Percentiles rank a stretch among this genome's conserved stretches.
These are phyloP conservation scores for Macrotyloma uniflorum DNA, from an alignment of 306 rosid genomes.

Conservation along the genomic window DNA sequence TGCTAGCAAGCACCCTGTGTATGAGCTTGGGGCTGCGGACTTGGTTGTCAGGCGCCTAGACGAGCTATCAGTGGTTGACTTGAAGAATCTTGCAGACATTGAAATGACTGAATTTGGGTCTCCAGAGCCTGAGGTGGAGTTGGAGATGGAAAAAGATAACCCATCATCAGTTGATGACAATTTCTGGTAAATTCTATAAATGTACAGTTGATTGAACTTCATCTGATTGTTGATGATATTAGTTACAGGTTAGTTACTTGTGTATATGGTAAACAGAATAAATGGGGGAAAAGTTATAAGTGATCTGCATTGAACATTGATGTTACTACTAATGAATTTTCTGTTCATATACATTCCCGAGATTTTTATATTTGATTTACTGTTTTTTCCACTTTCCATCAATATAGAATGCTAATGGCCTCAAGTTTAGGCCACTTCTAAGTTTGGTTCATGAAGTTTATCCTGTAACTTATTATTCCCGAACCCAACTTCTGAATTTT, in stretches of 20 bases:
- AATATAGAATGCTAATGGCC: constrained; percentile 6
- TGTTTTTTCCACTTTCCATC: constrained; percentile 13
- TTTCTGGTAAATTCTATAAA: constrained; percentile 70
- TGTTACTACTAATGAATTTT: constrained; percentile 53
- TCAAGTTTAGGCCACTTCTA: not conserved
- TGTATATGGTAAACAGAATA: constrained; percentile 57
- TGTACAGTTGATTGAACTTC: constrained; percentile 69
- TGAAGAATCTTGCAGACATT: constrained; percentile 84
- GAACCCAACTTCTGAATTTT: not conserved
- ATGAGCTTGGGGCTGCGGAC: constrained; percentile 93
- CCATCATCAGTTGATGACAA: constrained; percentile 61
- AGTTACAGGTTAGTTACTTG: constrained; percentile 63
- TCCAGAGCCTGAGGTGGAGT: constrained; percentile 74
- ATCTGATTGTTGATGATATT: constrained; percentile 69
- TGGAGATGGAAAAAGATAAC: constrained; percentile 66
- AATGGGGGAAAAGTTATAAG: constrained; percentile 34
- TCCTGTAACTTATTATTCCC: not conserved
- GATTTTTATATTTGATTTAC: constrained; percentile 31
- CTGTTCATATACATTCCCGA: constrained; percentile 40
- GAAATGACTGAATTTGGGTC: constrained; percentile 75
- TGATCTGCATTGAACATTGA: constrained; percentile 63
- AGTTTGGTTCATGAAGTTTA: not conserved
- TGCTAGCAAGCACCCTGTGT: constrained; percentile 96
- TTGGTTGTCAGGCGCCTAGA: constrained; percentile 82
- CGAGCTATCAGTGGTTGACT: constrained; percentile 87